Percentiles rank a stretch among this genome's conserved stretches.
These are phyloP conservation scores for Venturia oleaginea DNA, from an alignment of 2,329 filamentous ascomycete species.

Conservation along the genomic window DNA sequence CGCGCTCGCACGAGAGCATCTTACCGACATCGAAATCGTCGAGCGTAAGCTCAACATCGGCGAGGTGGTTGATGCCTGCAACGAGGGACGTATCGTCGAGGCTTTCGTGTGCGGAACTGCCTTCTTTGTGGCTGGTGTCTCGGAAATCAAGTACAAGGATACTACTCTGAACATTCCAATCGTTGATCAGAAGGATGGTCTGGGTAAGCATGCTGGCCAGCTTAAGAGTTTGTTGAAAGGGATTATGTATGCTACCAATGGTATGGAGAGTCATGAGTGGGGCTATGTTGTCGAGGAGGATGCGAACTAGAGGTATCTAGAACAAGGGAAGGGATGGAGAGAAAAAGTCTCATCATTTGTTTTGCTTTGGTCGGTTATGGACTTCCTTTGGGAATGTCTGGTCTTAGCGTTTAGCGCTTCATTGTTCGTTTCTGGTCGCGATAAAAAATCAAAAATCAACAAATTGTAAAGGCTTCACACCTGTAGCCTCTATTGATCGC, in stretches of 20 bases:
- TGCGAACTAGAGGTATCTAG: not conserved
- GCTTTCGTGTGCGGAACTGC: conserved; percentile 83
- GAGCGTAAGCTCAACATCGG: conserved; percentile 77
- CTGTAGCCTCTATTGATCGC: no score
- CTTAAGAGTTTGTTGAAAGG: conserved; percentile 39
- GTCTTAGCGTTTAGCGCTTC: not conserved
- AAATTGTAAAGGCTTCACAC: no score
- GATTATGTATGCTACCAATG: conserved; percentile 39
- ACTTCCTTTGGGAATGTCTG: not conserved
- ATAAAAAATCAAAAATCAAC: not conserved
- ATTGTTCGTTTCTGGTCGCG: not conserved
- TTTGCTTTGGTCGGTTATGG: not conserved
- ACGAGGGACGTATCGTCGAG: conserved; percentile 71
- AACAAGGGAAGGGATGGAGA: not conserved
- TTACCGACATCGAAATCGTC: conserved; percentile 58
- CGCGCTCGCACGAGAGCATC: conserved; percentile 57
- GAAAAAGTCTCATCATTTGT: not conserved
- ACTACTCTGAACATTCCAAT: conserved; percentile 35
- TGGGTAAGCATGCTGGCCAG: conserved; percentile 32
- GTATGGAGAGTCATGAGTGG: conserved; percentile 35
- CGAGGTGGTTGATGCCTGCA: conserved; percentile 62
- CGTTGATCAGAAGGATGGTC: conserved; percentile 28
- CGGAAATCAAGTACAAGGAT: conserved; percentile 36
- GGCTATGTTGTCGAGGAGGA: conserved; percentile 35
- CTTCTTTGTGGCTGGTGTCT: conserved; percentile 40